Evolutionary conservation across 2,329 filamentous ascomycete genomes (phyloP).

Genomic region (Corniculantispora saksenae): DNA sequence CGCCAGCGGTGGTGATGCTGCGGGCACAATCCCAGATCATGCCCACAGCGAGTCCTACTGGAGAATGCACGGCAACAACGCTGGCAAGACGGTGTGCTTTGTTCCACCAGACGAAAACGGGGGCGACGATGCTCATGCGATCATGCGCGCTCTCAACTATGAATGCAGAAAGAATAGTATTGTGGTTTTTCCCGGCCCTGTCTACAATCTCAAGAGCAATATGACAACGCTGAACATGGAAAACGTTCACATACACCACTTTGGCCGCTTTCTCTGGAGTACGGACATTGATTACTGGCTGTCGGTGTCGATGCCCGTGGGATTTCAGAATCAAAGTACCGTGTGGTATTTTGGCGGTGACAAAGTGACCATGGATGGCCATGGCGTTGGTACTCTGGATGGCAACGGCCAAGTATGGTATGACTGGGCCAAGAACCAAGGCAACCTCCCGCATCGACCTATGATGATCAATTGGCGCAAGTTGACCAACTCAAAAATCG

Average conservation of each 20-base stretch:
- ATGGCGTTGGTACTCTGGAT: constrained; percentile 54
- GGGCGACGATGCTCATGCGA: constrained; percentile 34
- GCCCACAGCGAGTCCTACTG: not conserved
- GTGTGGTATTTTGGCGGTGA: constrained; percentile 57
- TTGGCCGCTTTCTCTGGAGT: constrained; percentile 41
- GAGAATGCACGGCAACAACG: not conserved
- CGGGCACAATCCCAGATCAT: not conserved
- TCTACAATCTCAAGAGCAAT: constrained; percentile 36
- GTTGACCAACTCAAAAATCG: constrained; percentile 49
- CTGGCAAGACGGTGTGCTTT: constrained; percentile 26
- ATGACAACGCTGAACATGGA: constrained; percentile 37
- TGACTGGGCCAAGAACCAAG: constrained; percentile 44
- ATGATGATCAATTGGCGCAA: constrained; percentile 50
- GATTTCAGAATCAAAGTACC: constrained; percentile 57
- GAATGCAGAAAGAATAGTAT: constrained; percentile 32
- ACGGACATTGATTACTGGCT: constrained; percentile 54
- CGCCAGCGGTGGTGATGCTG: not conserved
- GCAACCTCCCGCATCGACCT: constrained; percentile 51
- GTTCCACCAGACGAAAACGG: constrained; percentile 29
- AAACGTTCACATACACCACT: constrained; percentile 47
- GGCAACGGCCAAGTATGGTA: constrained; percentile 65
- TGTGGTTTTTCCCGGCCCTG: constrained; percentile 34
- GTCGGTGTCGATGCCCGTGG: constrained; percentile 49
- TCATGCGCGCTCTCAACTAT: constrained; percentile 34
- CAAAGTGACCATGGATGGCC: constrained; percentile 49